Percentiles rank a stretch among this genome's conserved stretches.
phyloP scores from a whole-genome alignment of 1,284 basidiomycete species.

The Marasmius sp. region DNA sequence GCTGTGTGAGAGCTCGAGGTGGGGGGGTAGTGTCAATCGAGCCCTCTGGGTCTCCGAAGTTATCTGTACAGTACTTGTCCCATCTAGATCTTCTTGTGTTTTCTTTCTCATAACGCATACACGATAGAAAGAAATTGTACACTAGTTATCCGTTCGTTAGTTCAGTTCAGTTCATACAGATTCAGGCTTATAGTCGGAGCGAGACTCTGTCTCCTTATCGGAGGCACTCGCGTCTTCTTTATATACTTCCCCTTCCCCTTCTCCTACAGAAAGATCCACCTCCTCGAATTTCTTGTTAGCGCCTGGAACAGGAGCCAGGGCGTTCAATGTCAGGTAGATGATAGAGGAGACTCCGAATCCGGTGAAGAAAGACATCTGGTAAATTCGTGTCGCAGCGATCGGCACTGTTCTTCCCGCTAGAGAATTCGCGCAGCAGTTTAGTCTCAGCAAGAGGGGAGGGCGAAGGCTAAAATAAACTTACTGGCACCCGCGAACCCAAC shows the following conservation, averaged over 20 bases:
- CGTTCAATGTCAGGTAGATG: constrained; percentile 62
- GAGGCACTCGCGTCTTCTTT: background rate
- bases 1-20: background rate
- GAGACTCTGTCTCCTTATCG: background rate
- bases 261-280: constrained; percentile 51
- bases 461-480: constrained; percentile 32
- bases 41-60: too few relatives aligned
- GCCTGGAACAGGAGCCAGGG: constrained; percentile 59
- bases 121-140: too few relatives aligned
- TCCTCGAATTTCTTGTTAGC: constrained; percentile 54
- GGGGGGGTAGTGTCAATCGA: background rate
- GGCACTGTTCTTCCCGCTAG: constrained; percentile 59
- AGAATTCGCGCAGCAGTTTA: constrained; percentile 18
- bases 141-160: too few relatives aligned
- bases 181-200: background rate
- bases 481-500: constrained; percentile 72
- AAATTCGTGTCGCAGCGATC: constrained; percentile 65
- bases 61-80: too few relatives aligned
- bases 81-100: too few relatives aligned
- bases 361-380: constrained; percentile 78
- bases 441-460: constrained; percentile 19
- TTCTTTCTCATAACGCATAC: too few relatives aligned
- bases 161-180: too few relatives aligned
- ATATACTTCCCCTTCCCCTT: background rate
- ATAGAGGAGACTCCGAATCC: constrained; percentile 71